A percentile compares a stretch with the other conserved stretches of the same genome.
Conservation (phyloP, 2,329 filamentous ascomycete species). For the Fusarium sublunatum region DNA sequence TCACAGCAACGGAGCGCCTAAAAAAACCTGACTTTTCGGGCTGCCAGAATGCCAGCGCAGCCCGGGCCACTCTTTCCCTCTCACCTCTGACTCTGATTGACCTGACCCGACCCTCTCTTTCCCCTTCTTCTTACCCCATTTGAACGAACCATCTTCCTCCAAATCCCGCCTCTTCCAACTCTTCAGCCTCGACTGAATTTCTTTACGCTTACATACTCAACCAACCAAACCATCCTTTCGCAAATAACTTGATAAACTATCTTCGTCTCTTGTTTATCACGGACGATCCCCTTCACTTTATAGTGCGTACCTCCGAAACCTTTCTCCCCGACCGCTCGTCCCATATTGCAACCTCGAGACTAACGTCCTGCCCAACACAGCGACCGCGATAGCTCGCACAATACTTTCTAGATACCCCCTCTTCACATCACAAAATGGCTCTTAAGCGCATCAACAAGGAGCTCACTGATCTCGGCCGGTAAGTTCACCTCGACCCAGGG, state of each 20-base stretch:
- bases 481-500: slow-evolving; percentile 54
- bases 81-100: slow-evolving; percentile 44
- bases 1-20: slow-evolving; percentile 27
- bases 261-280: slow-evolving; percentile 29
- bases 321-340: slow-evolving; percentile 28
- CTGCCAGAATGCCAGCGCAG: slow-evolving; percentile 44
- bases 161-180: slow-evolving; percentile 45
- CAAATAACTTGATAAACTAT: slow-evolving; percentile 11
- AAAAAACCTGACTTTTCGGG: slow-evolving; percentile 51
- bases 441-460: slow-evolving; percentile 97
- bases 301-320: slow-evolving; percentile 46
- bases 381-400: slow-evolving; percentile 45
- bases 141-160: slow-evolving; percentile 44
- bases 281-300: slow-evolving; percentile 39
- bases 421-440: slow-evolving; percentile 71
- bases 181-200: slow-evolving; percentile 47
- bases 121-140: slow-evolving; percentile 45
- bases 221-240: slow-evolving; percentile 19
- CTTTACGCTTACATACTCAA: slow-evolving; percentile 33
- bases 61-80: slow-evolving; percentile 33
- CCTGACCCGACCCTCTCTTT: slow-evolving; percentile 36
- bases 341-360: slow-evolving; percentile 31
- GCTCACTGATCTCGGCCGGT: slow-evolving; percentile 90
- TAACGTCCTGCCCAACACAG: slow-evolving; percentile 42
- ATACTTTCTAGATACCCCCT: slow-evolving; percentile 45